Percentiles rank a stretch among this genome's conserved stretches.
Evolutionary conservation across 768 basidiomycete species (phyloP).

Genomic region (Suillus plorans): DNA sequence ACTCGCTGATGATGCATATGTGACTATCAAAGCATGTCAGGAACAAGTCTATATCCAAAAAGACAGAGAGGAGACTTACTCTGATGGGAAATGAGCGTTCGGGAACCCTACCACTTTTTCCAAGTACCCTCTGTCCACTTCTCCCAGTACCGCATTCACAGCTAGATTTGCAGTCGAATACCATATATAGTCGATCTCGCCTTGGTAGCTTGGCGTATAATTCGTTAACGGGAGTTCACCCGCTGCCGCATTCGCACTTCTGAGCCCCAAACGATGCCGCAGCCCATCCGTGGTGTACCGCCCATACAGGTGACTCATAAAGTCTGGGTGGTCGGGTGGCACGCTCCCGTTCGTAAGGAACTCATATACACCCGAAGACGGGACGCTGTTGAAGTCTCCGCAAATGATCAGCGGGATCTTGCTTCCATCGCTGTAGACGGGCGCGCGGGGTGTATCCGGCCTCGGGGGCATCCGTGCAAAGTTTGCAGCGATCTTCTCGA

Average conservation of each 20-base stretch:
- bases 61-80: conserved; percentile 56
- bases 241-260: conserved; percentile 74
- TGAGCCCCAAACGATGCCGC: conserved; percentile 74
- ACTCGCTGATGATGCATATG: conserved; percentile 68
- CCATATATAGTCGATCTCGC: conserved; percentile 93
- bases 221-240: conserved; percentile 81
- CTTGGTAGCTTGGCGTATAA: conserved; percentile 84
- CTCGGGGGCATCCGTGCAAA: conserved; percentile 83
- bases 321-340: conserved; percentile 81
- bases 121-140: conserved; percentile 82
- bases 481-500: conserved; percentile 83
- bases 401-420: conserved; percentile 91
- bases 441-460: conserved; percentile 38
- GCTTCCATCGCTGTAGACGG: conserved; percentile 75
- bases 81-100: conserved; percentile 93
- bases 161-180: conserved; percentile 72
- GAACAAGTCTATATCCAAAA: conserved; percentile 8
- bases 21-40: conserved; percentile 48
- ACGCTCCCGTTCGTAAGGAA: conserved; percentile 75
- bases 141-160: conserved; percentile 83
- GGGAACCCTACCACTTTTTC: conserved; percentile 95
- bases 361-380: conserved; percentile 87
- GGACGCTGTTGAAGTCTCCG: conserved; percentile 95
- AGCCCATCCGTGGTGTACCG: conserved; percentile 89
- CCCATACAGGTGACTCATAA: conserved; percentile 89